A percentile compares a stretch with the other conserved stretches of the same genome.
Evolutionary conservation across 257 asterid genomes (phyloP).

Genomic region (Solanum phureja): DNA sequence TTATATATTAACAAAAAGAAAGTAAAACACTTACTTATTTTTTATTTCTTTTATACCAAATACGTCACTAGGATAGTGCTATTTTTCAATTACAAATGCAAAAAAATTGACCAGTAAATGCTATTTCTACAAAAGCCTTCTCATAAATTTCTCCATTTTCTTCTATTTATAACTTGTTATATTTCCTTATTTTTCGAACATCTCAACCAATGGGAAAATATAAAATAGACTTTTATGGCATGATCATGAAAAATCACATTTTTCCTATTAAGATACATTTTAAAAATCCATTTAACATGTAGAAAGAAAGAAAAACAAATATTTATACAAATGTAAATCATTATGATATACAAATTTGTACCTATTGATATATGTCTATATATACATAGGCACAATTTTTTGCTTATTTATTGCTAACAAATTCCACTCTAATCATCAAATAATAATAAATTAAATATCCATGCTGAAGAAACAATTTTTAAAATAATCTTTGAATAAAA

Average conservation of each 20-base stretch:
- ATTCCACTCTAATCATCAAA: neutral
- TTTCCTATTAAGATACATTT: neutral
- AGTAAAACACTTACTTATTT: no score
- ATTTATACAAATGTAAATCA: neutral
- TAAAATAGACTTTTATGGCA: neutral
- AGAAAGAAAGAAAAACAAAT: neutral
- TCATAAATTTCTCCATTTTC: no score
- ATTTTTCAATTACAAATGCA: neutral
- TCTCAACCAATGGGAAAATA: neutral
- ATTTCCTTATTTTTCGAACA: neutral
- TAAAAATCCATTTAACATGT: neutral
- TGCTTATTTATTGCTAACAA: neutral
- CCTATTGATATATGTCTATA: neutral
- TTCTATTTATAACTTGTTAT: no score
- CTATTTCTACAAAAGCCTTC: neutral
- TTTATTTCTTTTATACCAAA: no score
- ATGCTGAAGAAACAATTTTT: neutral
- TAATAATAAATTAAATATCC: neutral
- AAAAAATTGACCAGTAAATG: neutral
- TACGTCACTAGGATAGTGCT: neutral
- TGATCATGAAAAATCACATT: neutral
- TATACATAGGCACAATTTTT: neutral
- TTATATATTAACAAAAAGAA: fast-evolving
- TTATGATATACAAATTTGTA: neutral
- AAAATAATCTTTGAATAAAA: neutral